Evolutionary conservation across 2,329 filamentous ascomycete species (phyloP), one percentile per base, ranked within the genome.

Genomic region (Alternaria angustiovoidea): DNA sequence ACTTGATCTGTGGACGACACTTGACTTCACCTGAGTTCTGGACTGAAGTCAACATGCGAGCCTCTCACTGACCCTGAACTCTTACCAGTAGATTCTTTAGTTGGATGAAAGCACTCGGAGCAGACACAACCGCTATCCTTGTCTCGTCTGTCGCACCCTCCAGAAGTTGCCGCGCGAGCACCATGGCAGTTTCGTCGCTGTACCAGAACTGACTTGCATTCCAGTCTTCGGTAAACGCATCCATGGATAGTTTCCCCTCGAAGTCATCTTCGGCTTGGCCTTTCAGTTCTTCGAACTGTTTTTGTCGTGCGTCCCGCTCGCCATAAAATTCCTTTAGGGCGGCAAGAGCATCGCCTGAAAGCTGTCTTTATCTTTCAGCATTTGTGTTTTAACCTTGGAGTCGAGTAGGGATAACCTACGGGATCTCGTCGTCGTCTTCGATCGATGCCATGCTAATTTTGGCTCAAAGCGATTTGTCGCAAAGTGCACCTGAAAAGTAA

Each of bases 181-280:
- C 72, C 2, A 77, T 83, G 0, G 91, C 91, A 24, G 91, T 94
- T 65, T 89, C 86, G 54, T 93, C 88, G 8, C 87, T 88, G 74
- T 92, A 93, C 91, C 92, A 95, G 72, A 95, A 95, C 78, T 94
- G 91, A 63, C 87, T 90, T 71, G 90, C 86, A 72, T 94, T 92
- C 92, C 92, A 95, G 77, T 94, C 89, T 78, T 94, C 92, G 1
- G 84, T 83, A 70, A 94, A 95, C 1, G 85, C 81, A 30, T 91
- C 87, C 86, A 94, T 94, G 41, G 80, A 84, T 34, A 87, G 67
- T 46, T 78, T 78, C 22, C 76, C 74, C 11, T 80, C 76, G 60
- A 83, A 82, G 14, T 84, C 82, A 47, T 85, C 80, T 72, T 91
- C 89, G 1, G 88, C 87, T 36, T 84, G 81, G 11, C 81, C 80